These are phyloP conservation scores for Fusarium sambucinum DNA, from an alignment of 2,329 filamentous ascomycete genomes.

Conservation along the genomic window DNA sequence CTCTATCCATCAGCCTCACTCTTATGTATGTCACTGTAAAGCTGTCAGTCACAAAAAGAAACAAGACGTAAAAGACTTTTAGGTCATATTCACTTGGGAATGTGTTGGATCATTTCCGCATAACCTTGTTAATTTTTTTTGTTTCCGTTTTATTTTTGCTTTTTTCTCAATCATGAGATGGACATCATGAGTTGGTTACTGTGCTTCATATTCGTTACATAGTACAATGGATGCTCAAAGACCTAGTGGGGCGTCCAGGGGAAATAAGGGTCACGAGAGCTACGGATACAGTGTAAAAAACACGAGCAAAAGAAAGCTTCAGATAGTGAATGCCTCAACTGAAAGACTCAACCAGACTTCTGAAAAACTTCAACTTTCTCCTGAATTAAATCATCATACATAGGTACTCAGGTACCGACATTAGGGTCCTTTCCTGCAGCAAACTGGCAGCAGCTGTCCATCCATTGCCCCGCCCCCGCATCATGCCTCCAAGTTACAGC, in stretches of 20 bases:
- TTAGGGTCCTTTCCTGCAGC: constrained; percentile 24
- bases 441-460: not conserved
- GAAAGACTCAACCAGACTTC: not conserved
- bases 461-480: constrained; percentile 46
- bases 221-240: not conserved
- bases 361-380: not conserved
- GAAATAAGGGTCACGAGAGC: not conserved
- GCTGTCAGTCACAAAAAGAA: constrained; percentile 8
- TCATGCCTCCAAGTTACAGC: constrained; percentile 30
- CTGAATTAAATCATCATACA: constrained; percentile 15
- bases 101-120: not conserved
- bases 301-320: not conserved
- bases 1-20: constrained; percentile 23
- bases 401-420: constrained; percentile 2
- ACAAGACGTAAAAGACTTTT: not conserved
- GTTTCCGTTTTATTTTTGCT: not conserved
- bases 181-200: not conserved
- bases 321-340: not conserved
- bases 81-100: not conserved
- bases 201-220: not conserved
- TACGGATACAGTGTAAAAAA: not conserved
- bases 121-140: not conserved
- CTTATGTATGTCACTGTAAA: not conserved
- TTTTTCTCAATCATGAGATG: not conserved
- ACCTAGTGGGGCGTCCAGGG: not conserved